Percentiles rank a stretch among this genome's conserved stretches.
Evolutionary conservation across 1,284 basidiomycete genomes (phyloP).

Genomic region (Sporisorium graminicola): DNA sequence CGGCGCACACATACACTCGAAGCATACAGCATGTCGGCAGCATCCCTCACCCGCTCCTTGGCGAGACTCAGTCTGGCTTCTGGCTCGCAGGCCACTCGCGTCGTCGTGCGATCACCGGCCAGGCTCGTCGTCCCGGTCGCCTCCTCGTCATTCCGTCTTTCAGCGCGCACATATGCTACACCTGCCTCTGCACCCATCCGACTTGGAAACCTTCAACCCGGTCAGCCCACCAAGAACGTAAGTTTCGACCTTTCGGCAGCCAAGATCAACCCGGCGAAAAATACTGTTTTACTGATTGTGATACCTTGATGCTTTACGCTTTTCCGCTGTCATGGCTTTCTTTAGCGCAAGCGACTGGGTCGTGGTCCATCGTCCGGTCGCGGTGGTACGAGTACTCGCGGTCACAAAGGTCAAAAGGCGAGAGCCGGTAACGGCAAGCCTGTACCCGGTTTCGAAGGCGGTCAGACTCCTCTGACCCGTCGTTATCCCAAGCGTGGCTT

Average conservation of each 20-base stretch:
- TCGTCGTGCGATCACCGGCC: slow-evolving; percentile 12
- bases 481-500: slow-evolving; percentile 94
- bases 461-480: slow-evolving; percentile 93
- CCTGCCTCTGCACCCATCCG: slow-evolving; percentile 34
- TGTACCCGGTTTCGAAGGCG: slow-evolving; percentile 86
- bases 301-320: neutral
- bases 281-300: neutral
- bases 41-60: slow-evolving; percentile 36
- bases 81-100: slow-evolving; percentile 23
- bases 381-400: slow-evolving; percentile 91
- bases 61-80: slow-evolving; percentile 36
- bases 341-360: slow-evolving; percentile 88
- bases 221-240: slow-evolving; percentile 49
- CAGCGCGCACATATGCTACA: slow-evolving; percentile 33
- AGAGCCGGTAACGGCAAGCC: slow-evolving; percentile 90
- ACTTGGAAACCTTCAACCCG: slow-evolving; percentile 47
- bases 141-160: slow-evolving; percentile 7
- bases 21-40: slow-evolving; percentile 30
- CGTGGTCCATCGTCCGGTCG: slow-evolving; percentile 90
- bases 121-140: slow-evolving; percentile 21
- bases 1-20: neutral
- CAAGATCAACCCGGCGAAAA: neutral
- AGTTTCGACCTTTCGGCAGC: neutral
- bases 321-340: neutral
- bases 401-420: slow-evolving; percentile 95